Base-by-base conservation (phyloP, 495 filamentous ascomycete genomes). In the Penicillium waksmanii region DNA sequence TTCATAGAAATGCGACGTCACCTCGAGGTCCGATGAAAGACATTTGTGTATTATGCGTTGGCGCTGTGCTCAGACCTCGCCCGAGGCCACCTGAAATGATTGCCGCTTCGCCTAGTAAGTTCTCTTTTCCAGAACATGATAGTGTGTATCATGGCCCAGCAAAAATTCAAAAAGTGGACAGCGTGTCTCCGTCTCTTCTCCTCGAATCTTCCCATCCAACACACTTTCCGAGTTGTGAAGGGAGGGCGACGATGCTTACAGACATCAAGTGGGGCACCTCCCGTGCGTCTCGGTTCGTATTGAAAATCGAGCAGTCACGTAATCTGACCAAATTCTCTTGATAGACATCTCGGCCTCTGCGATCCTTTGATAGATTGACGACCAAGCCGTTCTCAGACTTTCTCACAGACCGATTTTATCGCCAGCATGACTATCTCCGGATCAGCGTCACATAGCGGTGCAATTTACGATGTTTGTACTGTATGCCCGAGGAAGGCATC, bases 401-500 rank as follows among this genome's bases (percentile, higher is more conserved):
- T 70, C 81, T 98, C 50, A 97, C 93, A 0, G 95, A 98, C 67
- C 88, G 78, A 35, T 97, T 95, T 76, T 70, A 89, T 54, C 89
- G 95, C 17, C 89, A 95, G 60, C 96, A 98, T 79, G 92, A 95
- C 69, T 98, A 98, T 68, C 85, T 98, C 40, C 89, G 96, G 53
- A 97, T 98, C 58, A 96, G 90, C 53, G 81, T 98, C 51, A 97
- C 95, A 15, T 95, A 98, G 74, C 86, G 91, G 57, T 98, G 95
- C 76, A 98, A 98, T 69, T 84, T 96, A 18, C 87, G 92, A 53
- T 96, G 92, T 74, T 66, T 89, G 55, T 98, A 98, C 74, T 98
- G 94, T 75, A 98, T 98, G 94, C 94, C 94, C 2, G 93, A 93
- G 77, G 91, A 96, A 72, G 95, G 95, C 9, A 86, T 98, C 6